phyloP scores from a whole-genome alignment of 2,329 filamentous ascomycete genomes.

The Sphaerulina populicola region DNA sequence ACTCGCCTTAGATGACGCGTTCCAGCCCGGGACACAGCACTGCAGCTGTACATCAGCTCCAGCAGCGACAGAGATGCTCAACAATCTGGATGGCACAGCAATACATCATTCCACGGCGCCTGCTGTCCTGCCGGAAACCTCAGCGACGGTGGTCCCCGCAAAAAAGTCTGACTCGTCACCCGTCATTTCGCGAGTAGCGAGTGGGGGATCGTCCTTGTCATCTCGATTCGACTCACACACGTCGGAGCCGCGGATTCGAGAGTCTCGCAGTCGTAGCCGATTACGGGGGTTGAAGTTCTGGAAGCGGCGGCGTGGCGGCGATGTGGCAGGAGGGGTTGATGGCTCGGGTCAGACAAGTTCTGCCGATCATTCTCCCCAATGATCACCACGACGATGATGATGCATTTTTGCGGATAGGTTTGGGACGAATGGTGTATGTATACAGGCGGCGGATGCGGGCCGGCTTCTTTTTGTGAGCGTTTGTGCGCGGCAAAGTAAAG shows the following conservation, averaged over 20 bases:
- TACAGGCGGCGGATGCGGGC: not conserved
- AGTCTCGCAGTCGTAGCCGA: constrained; percentile 31
- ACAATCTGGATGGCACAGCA: constrained; percentile 17
- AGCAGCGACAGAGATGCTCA: constrained; percentile 20
- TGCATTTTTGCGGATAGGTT: not conserved
- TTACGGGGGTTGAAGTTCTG: constrained; percentile 33
- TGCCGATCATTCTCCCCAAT: constrained; percentile 8
- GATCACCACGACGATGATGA: not conserved
- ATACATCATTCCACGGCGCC: constrained; percentile 19
- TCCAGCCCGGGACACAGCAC: constrained; percentile 9
- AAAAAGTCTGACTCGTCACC: constrained; percentile 21
- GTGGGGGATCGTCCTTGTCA: constrained; percentile 20
- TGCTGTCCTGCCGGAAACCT: not conserved
- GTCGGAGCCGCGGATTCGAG: constrained; percentile 19
- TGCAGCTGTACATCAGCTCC: constrained; percentile 9
- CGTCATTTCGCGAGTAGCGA: constrained; percentile 16
- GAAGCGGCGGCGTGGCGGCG: constrained; percentile 27
- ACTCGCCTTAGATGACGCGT: constrained; percentile 24
- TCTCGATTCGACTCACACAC: constrained; percentile 11
- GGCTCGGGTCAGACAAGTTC: constrained; percentile 1
- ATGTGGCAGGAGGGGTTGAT: constrained; percentile 12
- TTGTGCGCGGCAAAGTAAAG: not conserved
- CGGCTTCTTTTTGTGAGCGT: not conserved
- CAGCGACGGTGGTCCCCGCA: not conserved
- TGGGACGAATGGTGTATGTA: not conserved